These are phyloP conservation scores for Papiliotrema laurentii DNA, from an alignment of 1,284 basidiomycete species.

Conservation along the genomic window DNA sequence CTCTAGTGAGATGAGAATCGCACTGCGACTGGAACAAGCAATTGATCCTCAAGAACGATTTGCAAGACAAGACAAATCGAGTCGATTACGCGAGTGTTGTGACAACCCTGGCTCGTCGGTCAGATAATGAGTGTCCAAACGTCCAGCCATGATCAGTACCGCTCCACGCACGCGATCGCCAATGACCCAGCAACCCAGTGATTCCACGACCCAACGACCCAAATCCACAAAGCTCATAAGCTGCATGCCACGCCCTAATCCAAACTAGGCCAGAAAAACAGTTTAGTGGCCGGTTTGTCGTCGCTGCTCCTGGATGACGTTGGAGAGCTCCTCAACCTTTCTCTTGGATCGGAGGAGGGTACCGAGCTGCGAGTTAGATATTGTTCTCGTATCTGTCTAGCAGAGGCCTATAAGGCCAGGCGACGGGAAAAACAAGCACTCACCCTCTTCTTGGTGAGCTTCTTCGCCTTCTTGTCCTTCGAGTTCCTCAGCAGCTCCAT, in stretches of 20 bases:
- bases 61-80: too few relatives aligned
- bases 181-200: too few relatives aligned
- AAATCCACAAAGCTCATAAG: background rate
- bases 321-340: constrained; percentile 91
- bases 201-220: background rate
- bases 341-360: constrained; percentile 94
- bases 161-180: too few relatives aligned
- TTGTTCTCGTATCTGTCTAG: background rate
- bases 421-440: constrained; percentile 38
- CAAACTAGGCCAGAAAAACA: background rate
- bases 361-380: constrained; percentile 62
- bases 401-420: background rate
- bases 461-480: constrained; percentile 98
- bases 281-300: constrained; percentile 49
- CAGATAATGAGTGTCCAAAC: too few relatives aligned
- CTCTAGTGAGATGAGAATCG: too few relatives aligned
- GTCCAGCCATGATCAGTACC: too few relatives aligned
- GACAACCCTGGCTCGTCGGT: too few relatives aligned
- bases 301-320: constrained; percentile 68
- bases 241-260: background rate
- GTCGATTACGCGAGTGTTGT: too few relatives aligned
- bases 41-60: too few relatives aligned
- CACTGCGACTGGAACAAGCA: too few relatives aligned
- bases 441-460: constrained; percentile 96
- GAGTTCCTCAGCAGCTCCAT: constrained; percentile 99